Base-by-base conservation (phyloP, 352 stramenopile species). In the Phytophthora capsici region DNA sequence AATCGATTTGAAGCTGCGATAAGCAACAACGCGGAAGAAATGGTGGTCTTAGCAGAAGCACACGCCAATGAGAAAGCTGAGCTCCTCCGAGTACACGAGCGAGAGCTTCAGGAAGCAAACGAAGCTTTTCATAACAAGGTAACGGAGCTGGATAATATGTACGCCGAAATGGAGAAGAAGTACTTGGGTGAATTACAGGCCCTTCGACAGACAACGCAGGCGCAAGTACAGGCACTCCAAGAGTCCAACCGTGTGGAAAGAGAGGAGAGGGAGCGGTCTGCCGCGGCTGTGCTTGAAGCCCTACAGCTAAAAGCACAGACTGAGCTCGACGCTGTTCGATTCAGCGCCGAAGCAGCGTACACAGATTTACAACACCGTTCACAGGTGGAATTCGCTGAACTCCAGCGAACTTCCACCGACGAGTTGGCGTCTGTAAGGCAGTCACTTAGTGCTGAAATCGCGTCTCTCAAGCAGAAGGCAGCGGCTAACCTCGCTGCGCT, bases 11-110 rank as follows among this genome's bases (percentile, higher is more conserved):
- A 88, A 45, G 32, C 49, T 7, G 60, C 73, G 3, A 74, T 86
- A 47, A 71, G 63, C 40, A 66, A 77, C 30, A 80, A 69, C 20
- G 74, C 77, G 4, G 68, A 86, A 12, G 80, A 89, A 65, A 78
- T 80, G 46, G 32, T 80, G 0, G 56, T 63, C 20, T 45, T 91
- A 26, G 61, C 74, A 1, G 60, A 84, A 14, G 40, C 65, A 4
- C 78, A 88, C 20, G 54, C 64, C 4, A 55, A 38, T 0, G 80
- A 91, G 14, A 71, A 67, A 47, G 20, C 28, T 1, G 40, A 73
- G 7, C 8, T 88, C 12, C 37, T 72, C 17, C 26, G 72, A 53
- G 22, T 45, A 1, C 80, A 86, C 41, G 47, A 58, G 4, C 30
- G 43, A 2, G 53, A 81, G 28, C n/a, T 75, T 4, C 46, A 60